Evolutionary conservation across 2,329 filamentous ascomycete species (phyloP).

Genomic region (Colletotrichum cuscutae): DNA sequence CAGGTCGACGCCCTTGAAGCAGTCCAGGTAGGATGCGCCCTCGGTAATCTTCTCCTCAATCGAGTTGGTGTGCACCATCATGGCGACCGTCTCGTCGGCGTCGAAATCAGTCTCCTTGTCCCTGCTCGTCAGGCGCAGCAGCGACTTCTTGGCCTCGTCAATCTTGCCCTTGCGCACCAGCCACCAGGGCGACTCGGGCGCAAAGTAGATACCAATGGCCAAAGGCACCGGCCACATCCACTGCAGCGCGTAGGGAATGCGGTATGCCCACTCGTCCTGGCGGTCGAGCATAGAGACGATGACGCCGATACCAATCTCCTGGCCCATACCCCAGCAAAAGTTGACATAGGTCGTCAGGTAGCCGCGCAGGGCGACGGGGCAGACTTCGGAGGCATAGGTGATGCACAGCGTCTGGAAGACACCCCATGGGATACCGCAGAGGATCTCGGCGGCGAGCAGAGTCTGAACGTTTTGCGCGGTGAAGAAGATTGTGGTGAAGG

Average conservation of each 20-base stretch:
- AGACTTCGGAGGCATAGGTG: constrained; percentile 78
- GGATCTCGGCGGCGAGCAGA: constrained; percentile 69
- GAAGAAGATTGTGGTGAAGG: constrained; percentile 73
- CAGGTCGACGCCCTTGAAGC: constrained; percentile 82
- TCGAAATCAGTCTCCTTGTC: constrained; percentile 78
- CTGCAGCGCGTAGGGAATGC: constrained; percentile 78
- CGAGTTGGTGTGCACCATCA: constrained; percentile 92
- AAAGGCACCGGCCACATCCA: constrained; percentile 83
- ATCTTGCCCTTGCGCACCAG: constrained; percentile 74
- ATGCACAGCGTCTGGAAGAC: constrained; percentile 69
- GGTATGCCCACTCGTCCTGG: constrained; percentile 74
- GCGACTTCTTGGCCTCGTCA: constrained; percentile 73
- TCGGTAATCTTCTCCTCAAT: constrained; percentile 80
- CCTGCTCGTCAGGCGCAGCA: constrained; percentile 72
- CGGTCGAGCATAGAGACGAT: constrained; percentile 75
- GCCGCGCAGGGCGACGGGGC: constrained; percentile 76
- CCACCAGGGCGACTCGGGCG: constrained; percentile 80
- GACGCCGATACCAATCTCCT: constrained; percentile 78
- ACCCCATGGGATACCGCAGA: constrained; percentile 72
- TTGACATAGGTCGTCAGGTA: constrained; percentile 81
- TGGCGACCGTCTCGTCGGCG: constrained; percentile 84
- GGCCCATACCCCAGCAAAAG: constrained; percentile 76
- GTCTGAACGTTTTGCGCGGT: constrained; percentile 69
- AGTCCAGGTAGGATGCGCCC: constrained; percentile 82
- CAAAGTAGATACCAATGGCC: constrained; percentile 72